Base-by-base conservation (phyloP, 1,139 yeast species). In the Candida tunisiensis region DNA sequence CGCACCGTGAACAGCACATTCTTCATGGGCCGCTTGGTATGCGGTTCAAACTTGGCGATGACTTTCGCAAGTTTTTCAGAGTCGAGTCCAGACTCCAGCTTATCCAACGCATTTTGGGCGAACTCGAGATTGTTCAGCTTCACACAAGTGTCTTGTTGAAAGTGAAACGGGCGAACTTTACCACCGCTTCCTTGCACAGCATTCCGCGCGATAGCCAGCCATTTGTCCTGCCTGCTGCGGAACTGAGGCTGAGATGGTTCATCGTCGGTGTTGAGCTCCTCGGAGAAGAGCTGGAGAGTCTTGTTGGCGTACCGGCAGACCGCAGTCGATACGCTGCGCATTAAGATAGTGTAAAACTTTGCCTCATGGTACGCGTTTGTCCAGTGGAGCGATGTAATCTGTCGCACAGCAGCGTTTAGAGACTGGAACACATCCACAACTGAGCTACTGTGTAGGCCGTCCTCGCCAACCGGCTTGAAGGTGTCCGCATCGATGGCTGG, bases 111-210 rank as follows among this genome's bases (percentile, higher is more conserved):
- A 2, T 55, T 48, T 49, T 69, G 61, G 54, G 78, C 67, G 12
- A 70, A 65, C 5, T 74, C 70, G 12, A 82, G 45, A 40, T 82
- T 71, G 46, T 79, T 79, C 30, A 82, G 55, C 14, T 77, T 74
- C n/a, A 78, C 67, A 49, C 93, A 80, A 0, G 88, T 72, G 29
- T 64, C 59, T 3, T 64, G 58, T 34, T 62, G 58, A 51, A 78
- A 79, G 31, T 69, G 63, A 44, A 64, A 74, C 0, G 83, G 66
- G 55, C 36, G 73, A 34, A 35, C 57, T 49, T 31, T 50, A 39
- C 40, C 42, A 9, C 36, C 26, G 9, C 45, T 44, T 8, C 56
- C 53, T 7, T 47, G 42, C 4, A 65, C 51, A 3, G 60, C 69
- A 32, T 55, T 59, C 35, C 54, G 60, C 35, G 69, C 58, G 38